Conservation (phyloP, 495 filamentous ascomycete genomes). For the Paragyromitra xinjiangensis region DNA sequence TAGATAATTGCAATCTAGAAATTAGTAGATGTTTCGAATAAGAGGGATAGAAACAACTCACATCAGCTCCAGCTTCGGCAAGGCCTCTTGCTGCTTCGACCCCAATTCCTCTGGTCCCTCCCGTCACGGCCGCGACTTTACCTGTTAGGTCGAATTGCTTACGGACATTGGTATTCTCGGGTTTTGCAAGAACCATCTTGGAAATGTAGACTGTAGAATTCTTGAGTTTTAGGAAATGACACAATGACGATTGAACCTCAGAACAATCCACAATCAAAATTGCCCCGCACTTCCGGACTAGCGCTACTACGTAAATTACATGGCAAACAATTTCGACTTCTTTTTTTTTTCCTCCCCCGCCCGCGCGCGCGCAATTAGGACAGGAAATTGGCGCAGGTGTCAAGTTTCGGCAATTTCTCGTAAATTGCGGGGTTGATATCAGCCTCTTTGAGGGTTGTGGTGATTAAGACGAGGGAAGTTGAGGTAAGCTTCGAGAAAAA, state of each 20-base stretch:
- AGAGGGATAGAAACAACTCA: background rate
- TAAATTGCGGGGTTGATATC: constrained; percentile 37
- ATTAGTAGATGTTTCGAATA: background rate
- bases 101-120: constrained; percentile 66
- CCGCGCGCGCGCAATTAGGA: constrained; percentile 14
- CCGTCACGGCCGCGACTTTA: constrained; percentile 66
- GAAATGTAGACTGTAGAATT: background rate
- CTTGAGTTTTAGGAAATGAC: background rate
- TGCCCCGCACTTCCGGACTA: constrained; percentile 24
- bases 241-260: constrained; percentile 3
- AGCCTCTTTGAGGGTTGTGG: background rate
- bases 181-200: constrained; percentile 47
- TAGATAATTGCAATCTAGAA: constrained; percentile 63
- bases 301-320: constrained; percentile 6
- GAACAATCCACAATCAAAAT: background rate
- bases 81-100: constrained; percentile 62
- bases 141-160: constrained; percentile 65
- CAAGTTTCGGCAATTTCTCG: background rate
- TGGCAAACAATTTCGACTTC: background rate
- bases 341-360: background rate
- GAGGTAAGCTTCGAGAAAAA: background rate
- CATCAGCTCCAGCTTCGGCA: constrained; percentile 64
- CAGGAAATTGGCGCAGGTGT: background rate
- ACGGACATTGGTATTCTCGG: constrained; percentile 40
- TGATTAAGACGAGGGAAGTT: background rate